Conservation (phyloP, 2,329 filamentous ascomycete species). For the Tolypocladium tundrense region DNA sequence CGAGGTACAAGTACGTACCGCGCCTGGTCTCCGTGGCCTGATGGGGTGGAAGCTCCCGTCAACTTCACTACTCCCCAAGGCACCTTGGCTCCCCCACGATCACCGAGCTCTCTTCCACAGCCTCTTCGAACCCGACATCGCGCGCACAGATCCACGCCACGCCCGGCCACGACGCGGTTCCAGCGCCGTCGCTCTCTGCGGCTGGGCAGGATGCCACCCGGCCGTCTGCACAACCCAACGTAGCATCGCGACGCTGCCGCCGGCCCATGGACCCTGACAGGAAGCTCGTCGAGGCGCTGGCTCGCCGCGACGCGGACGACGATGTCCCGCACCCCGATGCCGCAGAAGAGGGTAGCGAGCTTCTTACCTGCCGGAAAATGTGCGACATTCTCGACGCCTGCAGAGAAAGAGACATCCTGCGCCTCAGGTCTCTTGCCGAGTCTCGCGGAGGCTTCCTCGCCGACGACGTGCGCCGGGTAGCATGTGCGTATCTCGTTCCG, state of each 20-base stretch:
- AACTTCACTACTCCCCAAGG: background rate
- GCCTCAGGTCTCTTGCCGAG: constrained; percentile 48
- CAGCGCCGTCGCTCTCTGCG: background rate
- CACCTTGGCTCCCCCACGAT: background rate
- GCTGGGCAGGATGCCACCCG: background rate
- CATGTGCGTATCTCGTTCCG: constrained; percentile 53
- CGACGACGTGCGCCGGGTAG: constrained; percentile 58
- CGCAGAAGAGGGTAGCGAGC: constrained; percentile 1
- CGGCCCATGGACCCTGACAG: constrained; percentile 8
- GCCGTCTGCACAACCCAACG: background rate
- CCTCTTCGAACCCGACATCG: background rate
- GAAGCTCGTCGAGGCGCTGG: constrained; percentile 1
- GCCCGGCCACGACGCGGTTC: background rate
- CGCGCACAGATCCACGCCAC: background rate
- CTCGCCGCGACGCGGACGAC: constrained; percentile 3
- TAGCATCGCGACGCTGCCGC: background rate
- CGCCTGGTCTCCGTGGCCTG: background rate
- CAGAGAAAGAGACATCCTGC: constrained; percentile 41
- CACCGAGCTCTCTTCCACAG: background rate
- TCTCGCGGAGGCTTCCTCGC: constrained; percentile 57
- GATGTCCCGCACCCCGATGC: constrained; percentile 5
- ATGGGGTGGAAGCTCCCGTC: background rate
- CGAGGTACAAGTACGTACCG: background rate
- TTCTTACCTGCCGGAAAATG: constrained; percentile 20
- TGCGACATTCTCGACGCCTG: constrained; percentile 45